These are phyloP conservation scores for Raffaelea arxii DNA, from an alignment of 2,329 filamentous ascomycete genomes.

Conservation along the genomic window DNA sequence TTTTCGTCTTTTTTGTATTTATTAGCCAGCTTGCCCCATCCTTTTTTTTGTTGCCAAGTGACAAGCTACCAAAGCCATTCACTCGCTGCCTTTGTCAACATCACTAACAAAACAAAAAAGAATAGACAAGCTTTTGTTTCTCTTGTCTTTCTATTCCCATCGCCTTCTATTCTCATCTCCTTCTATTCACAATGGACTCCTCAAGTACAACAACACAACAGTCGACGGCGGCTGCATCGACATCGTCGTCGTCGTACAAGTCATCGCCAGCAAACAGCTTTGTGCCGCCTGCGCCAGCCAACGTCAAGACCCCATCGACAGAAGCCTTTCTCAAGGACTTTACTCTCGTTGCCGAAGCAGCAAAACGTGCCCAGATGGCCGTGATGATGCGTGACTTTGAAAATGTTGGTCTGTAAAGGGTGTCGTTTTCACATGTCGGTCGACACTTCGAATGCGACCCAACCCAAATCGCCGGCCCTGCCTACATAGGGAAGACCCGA, in stretches of 20 bases:
- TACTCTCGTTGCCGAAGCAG: conserved; percentile 81
- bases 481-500: no score
- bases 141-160: neutral
- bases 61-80: no score
- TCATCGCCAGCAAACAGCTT: conserved; percentile 17
- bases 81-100: no score
- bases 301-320: conserved; percentile 30
- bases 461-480: no score
- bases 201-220: conserved; percentile 14
- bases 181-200: neutral
- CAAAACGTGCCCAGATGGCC: conserved; percentile 85
- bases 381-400: conserved; percentile 82
- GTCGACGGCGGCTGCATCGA: conserved; percentile 18
- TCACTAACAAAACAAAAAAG: no score
- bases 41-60: no score
- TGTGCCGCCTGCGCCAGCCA: conserved; percentile 18
- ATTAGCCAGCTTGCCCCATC: no score
- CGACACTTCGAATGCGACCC: no score
- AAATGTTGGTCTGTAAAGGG: conserved; percentile 46
- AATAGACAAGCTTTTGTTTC: neutral
- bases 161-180: neutral
- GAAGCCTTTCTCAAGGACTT: conserved; percentile 67
- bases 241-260: conserved; percentile 15
- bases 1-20: no score
- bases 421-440: no score